Conservation (phyloP, 441 rosid species). For the Euphorbia schlechtendalii region DNA sequence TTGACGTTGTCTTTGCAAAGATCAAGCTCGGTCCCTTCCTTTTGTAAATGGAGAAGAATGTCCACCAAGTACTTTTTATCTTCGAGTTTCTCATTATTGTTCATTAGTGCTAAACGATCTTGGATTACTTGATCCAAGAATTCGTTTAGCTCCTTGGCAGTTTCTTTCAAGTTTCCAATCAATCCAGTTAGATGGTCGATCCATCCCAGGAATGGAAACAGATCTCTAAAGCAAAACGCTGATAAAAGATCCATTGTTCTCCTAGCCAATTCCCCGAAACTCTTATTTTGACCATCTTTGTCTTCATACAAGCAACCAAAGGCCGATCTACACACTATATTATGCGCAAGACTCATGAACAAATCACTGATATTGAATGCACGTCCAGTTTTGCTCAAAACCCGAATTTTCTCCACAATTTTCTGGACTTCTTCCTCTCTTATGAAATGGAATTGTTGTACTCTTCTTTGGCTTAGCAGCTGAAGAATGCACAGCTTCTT, state of each 20-base stretch:
- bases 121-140: constrained; percentile 31
- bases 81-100: constrained; percentile 11
- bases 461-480: constrained; percentile 25
- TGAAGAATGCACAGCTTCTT: constrained; percentile 26
- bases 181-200: constrained; percentile 28
- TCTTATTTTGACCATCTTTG: not conserved
- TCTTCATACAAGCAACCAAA: constrained; percentile 13
- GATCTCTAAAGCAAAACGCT: constrained; percentile 26
- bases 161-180: not conserved
- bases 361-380: constrained; percentile 19
- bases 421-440: constrained; percentile 25
- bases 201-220: constrained; percentile 30
- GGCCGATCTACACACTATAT: constrained; percentile 12
- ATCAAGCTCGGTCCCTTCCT: constrained; percentile 20
- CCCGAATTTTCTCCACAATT: constrained; percentile 11
- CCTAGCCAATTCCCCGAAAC: constrained; percentile 23
- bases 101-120: constrained; percentile 15
- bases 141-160: constrained; percentile 9
- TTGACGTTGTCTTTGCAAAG: constrained; percentile 27
- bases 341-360: constrained; percentile 11
- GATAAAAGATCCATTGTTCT: constrained; percentile 14
- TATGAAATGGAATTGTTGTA: constrained; percentile 20
- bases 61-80: constrained; percentile 25
- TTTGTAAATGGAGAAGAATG: constrained; percentile 27
- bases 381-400: not conserved